These are phyloP conservation scores for Coemansia sp. DNA, from an alignment of 192 early-diverging fungal species.

Conservation along the genomic window DNA sequence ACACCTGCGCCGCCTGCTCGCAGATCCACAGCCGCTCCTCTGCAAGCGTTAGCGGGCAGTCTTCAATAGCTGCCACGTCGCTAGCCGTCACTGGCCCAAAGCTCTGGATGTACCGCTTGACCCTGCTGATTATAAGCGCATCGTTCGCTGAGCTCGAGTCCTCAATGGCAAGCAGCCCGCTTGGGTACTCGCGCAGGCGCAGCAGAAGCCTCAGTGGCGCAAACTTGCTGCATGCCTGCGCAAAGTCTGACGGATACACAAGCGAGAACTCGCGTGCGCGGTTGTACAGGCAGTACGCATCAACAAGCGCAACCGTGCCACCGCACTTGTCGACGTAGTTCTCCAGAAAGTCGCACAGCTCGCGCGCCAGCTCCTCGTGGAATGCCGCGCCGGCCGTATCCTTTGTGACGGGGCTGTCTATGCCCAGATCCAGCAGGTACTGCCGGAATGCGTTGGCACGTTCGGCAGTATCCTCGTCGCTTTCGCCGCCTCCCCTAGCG, in stretches of 20 bases:
- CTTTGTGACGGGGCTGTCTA: slow-evolving; percentile 87
- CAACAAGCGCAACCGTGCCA: slow-evolving; percentile 80
- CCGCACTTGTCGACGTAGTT: slow-evolving; percentile 64
- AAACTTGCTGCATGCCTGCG: slow-evolving; percentile 73
- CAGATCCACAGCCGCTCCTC: slow-evolving; percentile 64
- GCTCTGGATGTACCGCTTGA: slow-evolving; percentile 55
- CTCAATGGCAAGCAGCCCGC: slow-evolving; percentile 81
- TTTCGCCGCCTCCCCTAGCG: slow-evolving; percentile 17
- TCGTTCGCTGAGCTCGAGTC: slow-evolving; percentile 63
- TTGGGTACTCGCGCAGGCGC: slow-evolving; percentile 72
- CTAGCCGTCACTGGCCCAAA: slow-evolving; percentile 65
- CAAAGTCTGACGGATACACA: slow-evolving; percentile 92
- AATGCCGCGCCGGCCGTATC: slow-evolving; percentile 85
- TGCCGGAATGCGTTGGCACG: slow-evolving; percentile 41
- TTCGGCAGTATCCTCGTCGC: slow-evolving; percentile 32
- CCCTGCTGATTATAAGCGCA: slow-evolving; percentile 62
- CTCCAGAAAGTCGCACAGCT: slow-evolving; percentile 81
- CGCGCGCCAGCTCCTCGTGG: slow-evolving; percentile 81
- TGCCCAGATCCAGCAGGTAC: slow-evolving; percentile 87
- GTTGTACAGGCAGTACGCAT: slow-evolving; percentile 94
- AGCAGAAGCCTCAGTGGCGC: slow-evolving; percentile 68
- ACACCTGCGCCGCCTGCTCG: slow-evolving; percentile 76
- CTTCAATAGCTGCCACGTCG: slow-evolving; percentile 63
- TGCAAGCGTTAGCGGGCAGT: slow-evolving; percentile 45
- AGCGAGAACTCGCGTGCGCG: slow-evolving; percentile 85